Percentiles rank a stretch among this genome's conserved stretches.
phyloP scores from a whole-genome alignment of 2,329 filamentous ascomycete genomes.

The Fusarium graminum region DNA sequence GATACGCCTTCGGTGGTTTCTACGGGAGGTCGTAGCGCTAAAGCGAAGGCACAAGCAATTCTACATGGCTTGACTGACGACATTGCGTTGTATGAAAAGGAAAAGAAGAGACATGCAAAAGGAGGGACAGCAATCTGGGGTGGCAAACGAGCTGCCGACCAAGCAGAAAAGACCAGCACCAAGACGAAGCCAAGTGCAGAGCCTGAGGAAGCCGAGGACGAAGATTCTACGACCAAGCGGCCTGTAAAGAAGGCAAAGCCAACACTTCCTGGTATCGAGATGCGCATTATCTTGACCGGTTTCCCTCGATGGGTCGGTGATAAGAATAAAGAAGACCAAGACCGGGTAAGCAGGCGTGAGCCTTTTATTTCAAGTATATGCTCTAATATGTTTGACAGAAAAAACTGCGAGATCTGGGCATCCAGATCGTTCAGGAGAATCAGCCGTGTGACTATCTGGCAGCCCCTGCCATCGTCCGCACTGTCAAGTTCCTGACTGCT shows the following conservation, averaged over 20 bases:
- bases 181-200: constrained; percentile 61
- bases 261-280: constrained; percentile 71
- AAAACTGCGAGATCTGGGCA: constrained; percentile 85
- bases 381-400: constrained; percentile 63
- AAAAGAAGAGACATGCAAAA: constrained; percentile 79
- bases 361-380: constrained; percentile 11
- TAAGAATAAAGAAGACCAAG: constrained; percentile 78
- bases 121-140: constrained; percentile 67
- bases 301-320: constrained; percentile 86
- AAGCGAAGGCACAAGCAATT: constrained; percentile 82
- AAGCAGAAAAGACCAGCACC: constrained; percentile 65
- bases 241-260: constrained; percentile 74
- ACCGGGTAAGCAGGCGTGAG: constrained; percentile 72
- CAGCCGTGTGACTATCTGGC: constrained; percentile 86
- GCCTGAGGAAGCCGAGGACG: constrained; percentile 61
- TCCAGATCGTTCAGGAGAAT: constrained; percentile 82
- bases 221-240: constrained; percentile 61
- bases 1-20: constrained; percentile 77
- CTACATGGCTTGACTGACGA: constrained; percentile 85
- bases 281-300: constrained; percentile 85
- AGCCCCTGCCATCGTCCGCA: constrained; percentile 87
- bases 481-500: constrained; percentile 92
- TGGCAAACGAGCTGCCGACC: constrained; percentile 72
- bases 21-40: constrained; percentile 86
- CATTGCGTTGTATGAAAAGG: constrained; percentile 91